Evolutionary conservation across 2,329 filamentous ascomycete species (phyloP).

Genomic region (Venturiaceae sp.): DNA sequence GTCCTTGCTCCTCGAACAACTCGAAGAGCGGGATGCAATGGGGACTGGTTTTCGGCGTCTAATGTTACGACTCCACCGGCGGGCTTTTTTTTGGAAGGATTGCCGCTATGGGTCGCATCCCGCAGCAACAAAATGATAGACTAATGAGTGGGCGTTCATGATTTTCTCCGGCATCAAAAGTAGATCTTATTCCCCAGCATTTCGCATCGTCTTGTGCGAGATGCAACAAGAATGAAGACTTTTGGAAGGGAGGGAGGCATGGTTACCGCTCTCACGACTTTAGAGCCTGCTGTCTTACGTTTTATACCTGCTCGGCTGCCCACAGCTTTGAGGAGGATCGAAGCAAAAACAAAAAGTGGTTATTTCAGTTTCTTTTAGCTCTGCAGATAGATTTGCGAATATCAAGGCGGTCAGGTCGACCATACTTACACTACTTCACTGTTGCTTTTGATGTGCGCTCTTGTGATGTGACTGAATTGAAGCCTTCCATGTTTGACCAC

Average conservation of each 20-base stretch:
- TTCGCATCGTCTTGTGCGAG: neutral
- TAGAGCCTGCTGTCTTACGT: neutral
- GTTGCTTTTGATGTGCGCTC: neutral
- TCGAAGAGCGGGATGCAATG: neutral
- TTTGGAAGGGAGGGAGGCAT: neutral
- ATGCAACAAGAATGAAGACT: neutral
- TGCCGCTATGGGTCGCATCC: neutral
- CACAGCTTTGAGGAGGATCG: neutral
- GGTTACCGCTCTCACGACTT: neutral
- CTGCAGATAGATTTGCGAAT: conserved; percentile 2
- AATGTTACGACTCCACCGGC: neutral
- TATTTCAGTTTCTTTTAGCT: conserved; percentile 1
- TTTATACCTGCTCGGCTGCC: neutral
- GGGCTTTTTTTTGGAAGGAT: neutral
- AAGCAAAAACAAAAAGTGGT: conserved; percentile 2
- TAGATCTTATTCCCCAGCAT: neutral
- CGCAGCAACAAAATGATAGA: neutral
- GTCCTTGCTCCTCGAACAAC: neutral
- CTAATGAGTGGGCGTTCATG: conserved; percentile 1
- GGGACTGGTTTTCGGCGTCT: neutral
- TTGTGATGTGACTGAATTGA: no score
- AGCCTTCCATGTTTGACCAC: no score
- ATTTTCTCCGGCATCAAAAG: neutral
- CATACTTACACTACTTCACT: neutral
- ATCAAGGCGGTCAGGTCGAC: neutral